Evolutionary conservation across 495 filamentous ascomycete species (phyloP).

Genomic region (Monascus purpureus): DNA sequence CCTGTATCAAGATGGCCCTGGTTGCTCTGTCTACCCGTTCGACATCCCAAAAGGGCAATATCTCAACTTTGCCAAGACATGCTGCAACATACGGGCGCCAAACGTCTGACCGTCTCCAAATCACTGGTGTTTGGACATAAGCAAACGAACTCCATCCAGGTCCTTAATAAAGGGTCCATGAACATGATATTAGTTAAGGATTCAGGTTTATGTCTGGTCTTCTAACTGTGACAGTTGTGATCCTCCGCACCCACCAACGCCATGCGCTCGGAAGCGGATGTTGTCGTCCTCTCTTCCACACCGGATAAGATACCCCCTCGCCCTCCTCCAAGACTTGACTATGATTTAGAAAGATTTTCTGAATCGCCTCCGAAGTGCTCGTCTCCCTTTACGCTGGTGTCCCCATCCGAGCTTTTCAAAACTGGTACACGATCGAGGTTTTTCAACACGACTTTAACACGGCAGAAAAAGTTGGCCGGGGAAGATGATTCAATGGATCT

Average conservation of each 20-base stretch:
- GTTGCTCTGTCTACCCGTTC: conserved; percentile 25
- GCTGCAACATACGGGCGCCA: neutral
- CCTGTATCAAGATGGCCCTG: too few relatives aligned
- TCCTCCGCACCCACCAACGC: conserved; percentile 7
- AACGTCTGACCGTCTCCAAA: too few relatives aligned
- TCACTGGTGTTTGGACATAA: neutral
- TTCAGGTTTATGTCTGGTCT: too few relatives aligned
- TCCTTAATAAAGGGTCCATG: too few relatives aligned
- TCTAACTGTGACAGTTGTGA: too few relatives aligned
- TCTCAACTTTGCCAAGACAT: conserved; percentile 27
- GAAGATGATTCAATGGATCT: neutral
- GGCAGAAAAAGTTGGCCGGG: conserved; percentile 2
- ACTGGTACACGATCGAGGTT: conserved; percentile 15
- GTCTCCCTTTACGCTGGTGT: conserved; percentile 19
- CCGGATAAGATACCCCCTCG: conserved; percentile 13
- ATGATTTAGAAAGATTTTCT: conserved; percentile 5
- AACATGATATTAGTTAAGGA: too few relatives aligned
- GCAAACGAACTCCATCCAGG: neutral
- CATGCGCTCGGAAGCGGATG: conserved; percentile 18
- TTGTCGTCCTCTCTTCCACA: conserved; percentile 29
- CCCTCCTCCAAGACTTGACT: conserved; percentile 7
- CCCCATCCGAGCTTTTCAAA: conserved; percentile 21
- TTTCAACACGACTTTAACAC: conserved; percentile 7
- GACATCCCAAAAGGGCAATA: conserved; percentile 19
- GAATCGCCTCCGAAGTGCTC: conserved; percentile 7